Evolutionary conservation across 495 filamentous ascomycete genomes (phyloP), one percentile per base, ranked within the genome.

Genomic region (Hypoxylon intermedium): DNA sequence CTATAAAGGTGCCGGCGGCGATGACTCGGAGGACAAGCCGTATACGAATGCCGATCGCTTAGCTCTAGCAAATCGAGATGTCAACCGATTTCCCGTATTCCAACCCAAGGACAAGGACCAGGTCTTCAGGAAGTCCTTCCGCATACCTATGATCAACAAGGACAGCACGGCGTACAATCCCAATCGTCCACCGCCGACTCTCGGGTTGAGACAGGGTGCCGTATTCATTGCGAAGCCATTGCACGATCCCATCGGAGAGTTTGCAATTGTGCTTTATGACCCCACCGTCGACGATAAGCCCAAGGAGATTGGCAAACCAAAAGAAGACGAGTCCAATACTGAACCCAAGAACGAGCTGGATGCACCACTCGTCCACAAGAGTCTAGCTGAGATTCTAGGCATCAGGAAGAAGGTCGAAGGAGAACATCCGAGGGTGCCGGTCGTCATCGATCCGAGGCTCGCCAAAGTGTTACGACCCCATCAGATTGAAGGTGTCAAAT

Each of bases 401-500:
- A 84, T 99, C 53, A 95, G 90, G 77, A 98, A 98, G 67, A 82
- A 92, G 65, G 86, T 93, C 18, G 86, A 88, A 42, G 83, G 83
- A 9, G 87, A 92, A 26, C 82, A 87, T 31, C 93, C 94, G 0
- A 89, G 90, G 64, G 93, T 99, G 2, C 94, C 94, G 1, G 94
- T 99, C 11, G 94, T 99, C 26, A 97, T 99, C 65, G 94, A 99
- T 74, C 94, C 94, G 9, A 85, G 82, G 67, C 75, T 99, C 21
- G 85, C 91, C 43, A 98, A 98, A 72, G 90, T 98, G 19, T 76
- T 99, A 20, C 86, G 94, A 23, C 94, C 94, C 6, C 94, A 99
- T 87, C 94, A 99, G 74, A 89, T 99, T 33, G 94, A 98, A 72
- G 94, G 94, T 71, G 94, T 99, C 37, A 97, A 96, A 80, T 99